Percentiles rank a stretch among this genome's conserved stretches.
These are phyloP conservation scores for Eudorina sp. DNA, from an alignment of 139 green algal species.

Conservation along the genomic window DNA sequence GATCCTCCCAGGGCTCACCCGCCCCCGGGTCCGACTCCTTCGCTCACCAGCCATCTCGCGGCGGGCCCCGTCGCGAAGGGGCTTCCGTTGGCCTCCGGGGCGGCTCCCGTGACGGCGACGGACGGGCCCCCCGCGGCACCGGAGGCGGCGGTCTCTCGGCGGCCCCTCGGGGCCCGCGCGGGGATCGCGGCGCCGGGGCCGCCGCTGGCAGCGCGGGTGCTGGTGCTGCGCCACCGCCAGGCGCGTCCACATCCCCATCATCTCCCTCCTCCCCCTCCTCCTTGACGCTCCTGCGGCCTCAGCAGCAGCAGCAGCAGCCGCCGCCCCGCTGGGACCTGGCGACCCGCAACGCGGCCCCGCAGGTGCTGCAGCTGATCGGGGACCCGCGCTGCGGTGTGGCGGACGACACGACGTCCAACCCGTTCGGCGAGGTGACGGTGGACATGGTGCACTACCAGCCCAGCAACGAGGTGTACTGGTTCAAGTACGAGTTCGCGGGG, in stretches of 20 bases:
- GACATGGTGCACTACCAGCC: conserved; percentile 66
- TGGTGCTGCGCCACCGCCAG: neutral
- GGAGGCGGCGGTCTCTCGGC: neutral
- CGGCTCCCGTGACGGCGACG: neutral
- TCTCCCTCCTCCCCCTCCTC: neutral
- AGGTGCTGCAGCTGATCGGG: conserved; percentile 64
- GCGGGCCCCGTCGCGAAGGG: neutral
- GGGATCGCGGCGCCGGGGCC: no score
- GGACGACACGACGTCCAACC: conserved; percentile 64
- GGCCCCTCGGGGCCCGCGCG: no score
- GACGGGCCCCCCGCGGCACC: neutral
- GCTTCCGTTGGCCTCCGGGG: neutral
- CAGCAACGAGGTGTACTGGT: conserved; percentile 68
- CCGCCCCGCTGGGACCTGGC: conserved; percentile 45
- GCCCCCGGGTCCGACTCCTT: neutral
- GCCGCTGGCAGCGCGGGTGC: no score
- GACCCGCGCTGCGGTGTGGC: conserved; percentile 71
- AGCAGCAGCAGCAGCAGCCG: neutral
- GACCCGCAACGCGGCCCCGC: conserved; percentile 38
- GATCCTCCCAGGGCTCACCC: neutral
- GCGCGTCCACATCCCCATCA: neutral
- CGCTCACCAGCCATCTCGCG: conserved; percentile 1
- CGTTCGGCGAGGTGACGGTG: conserved; percentile 62
- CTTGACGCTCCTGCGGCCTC: neutral
- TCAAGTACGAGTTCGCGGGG: conserved; percentile 63